Conservation (phyloP, 139 green algal genomes). For the Klebsormidium nitens region DNA sequence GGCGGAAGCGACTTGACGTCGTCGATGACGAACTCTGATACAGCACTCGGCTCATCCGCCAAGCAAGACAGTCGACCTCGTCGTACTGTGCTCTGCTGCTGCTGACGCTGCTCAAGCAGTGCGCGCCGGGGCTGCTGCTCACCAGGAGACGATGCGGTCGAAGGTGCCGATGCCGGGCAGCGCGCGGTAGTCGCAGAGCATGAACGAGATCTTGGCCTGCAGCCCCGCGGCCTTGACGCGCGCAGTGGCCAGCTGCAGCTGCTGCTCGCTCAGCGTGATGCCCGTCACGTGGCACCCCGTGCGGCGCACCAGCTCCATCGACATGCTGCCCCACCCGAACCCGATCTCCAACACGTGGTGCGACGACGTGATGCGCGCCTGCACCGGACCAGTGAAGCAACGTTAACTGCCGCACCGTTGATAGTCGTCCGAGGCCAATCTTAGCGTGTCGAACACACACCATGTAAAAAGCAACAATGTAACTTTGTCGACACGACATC, state of each 20-base stretch:
- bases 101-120: too few relatives aligned
- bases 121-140: neutral
- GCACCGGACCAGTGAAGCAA: neutral
- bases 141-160: conserved; percentile 76
- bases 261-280: conserved; percentile 85
- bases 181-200: conserved; percentile 89
- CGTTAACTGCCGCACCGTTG: too few relatives aligned
- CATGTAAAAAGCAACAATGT: too few relatives aligned
- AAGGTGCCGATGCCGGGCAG: conserved; percentile 53
- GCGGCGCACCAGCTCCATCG: conserved; percentile 64
- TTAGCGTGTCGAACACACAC: too few relatives aligned
- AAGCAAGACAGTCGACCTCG: too few relatives aligned
- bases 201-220: conserved; percentile 67
- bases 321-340: conserved; percentile 92
- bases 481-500: too few relatives aligned
- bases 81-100: too few relatives aligned
- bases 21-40: too few relatives aligned
- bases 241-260: conserved; percentile 72
- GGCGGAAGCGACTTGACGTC: too few relatives aligned
- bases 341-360: conserved; percentile 93
- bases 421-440: too few relatives aligned
- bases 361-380: conserved; percentile 18
- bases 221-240: conserved; percentile 76
- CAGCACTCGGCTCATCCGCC: too few relatives aligned
- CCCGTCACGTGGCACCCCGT: conserved; percentile 41